Conservation (phyloP, 1,284 basidiomycete species). For the Microbotryum saponariae region DNA sequence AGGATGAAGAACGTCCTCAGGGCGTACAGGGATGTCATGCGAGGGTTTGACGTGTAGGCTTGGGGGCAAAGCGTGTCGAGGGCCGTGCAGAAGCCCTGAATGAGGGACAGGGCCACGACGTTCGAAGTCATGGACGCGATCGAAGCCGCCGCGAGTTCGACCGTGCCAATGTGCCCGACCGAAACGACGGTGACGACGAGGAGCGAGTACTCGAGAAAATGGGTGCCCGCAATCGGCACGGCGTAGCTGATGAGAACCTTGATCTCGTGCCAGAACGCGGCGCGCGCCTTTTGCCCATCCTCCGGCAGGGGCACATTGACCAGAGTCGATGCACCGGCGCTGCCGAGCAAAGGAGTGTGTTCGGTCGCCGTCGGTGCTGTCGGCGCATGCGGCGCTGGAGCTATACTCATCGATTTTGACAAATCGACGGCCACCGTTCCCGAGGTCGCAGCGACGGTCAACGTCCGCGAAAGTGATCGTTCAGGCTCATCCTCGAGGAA, state of each 20-base stretch:
- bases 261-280: slow-evolving; percentile 7
- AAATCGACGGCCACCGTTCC: too few relatives aligned
- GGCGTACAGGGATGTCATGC: slow-evolving; percentile 31
- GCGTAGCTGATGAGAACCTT: slow-evolving; percentile 15
- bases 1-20: slow-evolving; percentile 32
- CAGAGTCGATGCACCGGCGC: not conserved
- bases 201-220: slow-evolving; percentile 32
- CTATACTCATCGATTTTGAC: too few relatives aligned
- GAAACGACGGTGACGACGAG: slow-evolving; percentile 28
- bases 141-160: slow-evolving; percentile 33
- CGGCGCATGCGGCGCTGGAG: too few relatives aligned
- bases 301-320: slow-evolving; percentile 3
- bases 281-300: slow-evolving; percentile 12
- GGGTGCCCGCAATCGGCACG: slow-evolving; percentile 22
- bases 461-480: too few relatives aligned
- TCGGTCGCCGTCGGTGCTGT: not conserved
- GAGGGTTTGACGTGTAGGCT: slow-evolving; percentile 31
- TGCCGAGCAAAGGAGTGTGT: not conserved
- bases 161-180: slow-evolving; percentile 35
- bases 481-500: too few relatives aligned
- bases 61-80: slow-evolving; percentile 37
- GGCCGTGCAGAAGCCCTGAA: slow-evolving; percentile 29
- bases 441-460: too few relatives aligned
- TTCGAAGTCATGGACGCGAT: slow-evolving; percentile 34
- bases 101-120: slow-evolving; percentile 31